phyloP scores from a whole-genome alignment of 805 yeast genomes.

The Starmerella floris region DNA sequence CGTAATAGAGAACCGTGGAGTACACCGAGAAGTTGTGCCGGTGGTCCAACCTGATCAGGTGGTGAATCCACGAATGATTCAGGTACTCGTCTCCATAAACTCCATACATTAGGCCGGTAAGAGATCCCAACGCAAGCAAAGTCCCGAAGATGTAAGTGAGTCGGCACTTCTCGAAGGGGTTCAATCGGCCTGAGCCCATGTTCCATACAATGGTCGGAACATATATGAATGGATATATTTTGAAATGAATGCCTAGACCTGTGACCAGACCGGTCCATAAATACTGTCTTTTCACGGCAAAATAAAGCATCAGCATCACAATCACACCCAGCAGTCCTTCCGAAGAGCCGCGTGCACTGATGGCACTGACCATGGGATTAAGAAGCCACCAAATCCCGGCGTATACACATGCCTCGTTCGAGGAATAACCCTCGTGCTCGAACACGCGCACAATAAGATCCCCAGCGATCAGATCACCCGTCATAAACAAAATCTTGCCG shows the following conservation, averaged over 20 bases:
- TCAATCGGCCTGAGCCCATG: constrained; percentile 23
- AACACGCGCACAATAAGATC: constrained; percentile 34
- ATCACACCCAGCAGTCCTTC: constrained; percentile 79
- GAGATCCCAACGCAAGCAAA: constrained; percentile 32
- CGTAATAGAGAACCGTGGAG: constrained; percentile 46
- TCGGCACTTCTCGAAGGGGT: constrained; percentile 32
- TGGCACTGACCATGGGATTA: constrained; percentile 90
- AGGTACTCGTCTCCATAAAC: constrained; percentile 65
- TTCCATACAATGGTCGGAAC: constrained; percentile 53
- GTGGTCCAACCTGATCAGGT: constrained; percentile 72
- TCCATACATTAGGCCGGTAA: constrained; percentile 49
- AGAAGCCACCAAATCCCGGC: constrained; percentile 82
- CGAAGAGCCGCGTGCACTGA: constrained; percentile 84
- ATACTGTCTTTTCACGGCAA: constrained; percentile 32
- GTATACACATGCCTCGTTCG: constrained; percentile 31
- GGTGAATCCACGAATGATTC: constrained; percentile 69
- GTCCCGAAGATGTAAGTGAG: constrained; percentile 34
- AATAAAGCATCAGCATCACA: constrained; percentile 41
- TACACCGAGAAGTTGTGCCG: constrained; percentile 89
- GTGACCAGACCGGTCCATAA: constrained; percentile 36
- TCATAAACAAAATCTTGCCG: constrained; percentile 68
- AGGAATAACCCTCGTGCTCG: constrained; percentile 22
- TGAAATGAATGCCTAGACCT: constrained; percentile 80
- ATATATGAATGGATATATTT: constrained; percentile 83
- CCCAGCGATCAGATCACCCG: constrained; percentile 76